Base-by-base conservation (phyloP, 441 rosid genomes). In the Croton setiger region DNA sequence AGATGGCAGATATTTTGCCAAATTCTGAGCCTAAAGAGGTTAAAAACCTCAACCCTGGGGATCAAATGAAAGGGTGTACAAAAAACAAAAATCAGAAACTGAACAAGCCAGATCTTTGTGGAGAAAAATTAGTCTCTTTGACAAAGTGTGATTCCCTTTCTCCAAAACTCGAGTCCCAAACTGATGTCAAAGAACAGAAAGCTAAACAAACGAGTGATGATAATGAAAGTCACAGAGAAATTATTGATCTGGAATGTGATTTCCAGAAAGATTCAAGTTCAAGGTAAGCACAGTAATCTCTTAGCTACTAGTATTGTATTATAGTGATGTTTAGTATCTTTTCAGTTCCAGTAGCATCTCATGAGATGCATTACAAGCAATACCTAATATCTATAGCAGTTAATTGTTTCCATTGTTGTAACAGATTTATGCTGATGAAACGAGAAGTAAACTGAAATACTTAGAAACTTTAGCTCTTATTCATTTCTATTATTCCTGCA, bases 161-260 rank as follows among this genome's bases (percentile, higher is more conserved):
- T 69, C 68, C 77, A 36, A 57, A 60, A 47, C 60, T 70, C 59
- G 76, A 75, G 63, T 80, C 71, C 78, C 74, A 55, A 67, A 68
- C 70, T 69, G 82, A 74, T 64, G 17, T 53, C 63, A 68, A 68
- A 67, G 67, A 76, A 62, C 91, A 74, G 67, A 64, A 71, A 72
- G 65, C 75, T 62, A 53, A 72, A 70, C 84, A 63, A 84, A 68
- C 59, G 31, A 81, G 79, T 52, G 75, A 64, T 68, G 79, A 80
- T 33, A 37, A 51, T 39, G 74, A 73, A 75, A 76, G 76, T 51
- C 65, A 43, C 69, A 78, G 62, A 64, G 93, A 81, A 67, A 77
- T 69, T 71, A 81, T 84, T 63, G 90, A 90, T 71, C 79, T 83
- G 44, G 91, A 85, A 69, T 76, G 84, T 60, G 66, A 69, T 67